Base-by-base conservation (phyloP, 805 yeast genomes). In the Yarrowia hollandica region DNA sequence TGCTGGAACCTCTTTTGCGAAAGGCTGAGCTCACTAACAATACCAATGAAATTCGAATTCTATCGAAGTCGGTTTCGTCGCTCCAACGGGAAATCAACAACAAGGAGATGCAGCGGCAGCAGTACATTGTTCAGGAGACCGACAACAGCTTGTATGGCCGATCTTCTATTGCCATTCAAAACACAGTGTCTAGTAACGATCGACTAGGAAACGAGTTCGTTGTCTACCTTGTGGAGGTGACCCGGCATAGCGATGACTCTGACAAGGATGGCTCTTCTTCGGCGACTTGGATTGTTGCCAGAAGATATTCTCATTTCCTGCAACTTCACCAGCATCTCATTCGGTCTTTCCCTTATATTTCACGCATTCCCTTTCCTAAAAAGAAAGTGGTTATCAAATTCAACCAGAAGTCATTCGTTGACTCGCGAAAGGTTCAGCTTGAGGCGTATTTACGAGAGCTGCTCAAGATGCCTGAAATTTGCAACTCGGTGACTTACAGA, bases 11-110 rank as follows among this genome's bases (percentile, higher is more conserved):
- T 5, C 74, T 92, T 44, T 70, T 89, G 35, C 75, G 78, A 42
- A 92, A 92, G 67, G 96, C 97, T 0, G 96, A 89, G 65, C 73
- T 92, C 28, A 89, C 95, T 0, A 87, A 89, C 68, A 88, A 88
- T 68, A 72, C 79, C 5, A 77, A 82, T 4, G 94, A 90, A 67
- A 72, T 87, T 50, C 79, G 84, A 60, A 78, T 90, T 44, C 72
- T 92, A 63, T 75, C 74, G 52, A 86, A 85, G 65, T 90, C 97
- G 0, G 80, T 81, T 48, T 64, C 78, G 14, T 82, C 89, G 60
- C 76, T 90, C 60, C 81, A 80, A 31, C 76, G 86, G 61, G 97
- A 91, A 66, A 77, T 90, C n/a, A 82, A 81, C 50, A 69, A 83
- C 2, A 87, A 86, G 64, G 91, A 88, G 66, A 73, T 87, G 31